phyloP scores from a whole-genome alignment of 306 rosid species.

The Glycine latifolia region DNA sequence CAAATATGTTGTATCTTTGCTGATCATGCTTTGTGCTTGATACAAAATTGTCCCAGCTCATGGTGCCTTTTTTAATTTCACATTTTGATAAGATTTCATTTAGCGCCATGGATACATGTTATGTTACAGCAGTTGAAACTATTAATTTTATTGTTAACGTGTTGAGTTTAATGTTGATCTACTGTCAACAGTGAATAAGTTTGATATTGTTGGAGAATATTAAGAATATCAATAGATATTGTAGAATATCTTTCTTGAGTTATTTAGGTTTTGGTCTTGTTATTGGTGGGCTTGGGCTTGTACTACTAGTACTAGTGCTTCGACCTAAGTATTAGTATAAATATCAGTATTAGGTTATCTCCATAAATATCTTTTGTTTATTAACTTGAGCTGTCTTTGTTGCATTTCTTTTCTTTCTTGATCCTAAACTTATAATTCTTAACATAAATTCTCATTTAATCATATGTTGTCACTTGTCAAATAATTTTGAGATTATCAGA shows the following conservation, averaged over 20 bases:
- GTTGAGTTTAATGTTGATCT: background rate
- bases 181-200: background rate
- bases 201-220: slow-evolving; percentile 18
- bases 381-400: slow-evolving; percentile 5
- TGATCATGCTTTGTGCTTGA: slow-evolving; percentile 38
- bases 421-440: background rate
- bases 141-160: slow-evolving; percentile 27
- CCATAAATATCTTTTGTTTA: background rate
- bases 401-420: background rate
- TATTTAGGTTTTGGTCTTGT: background rate
- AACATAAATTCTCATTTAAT: slow-evolving; percentile 6
- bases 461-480: background rate
- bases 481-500: background rate
- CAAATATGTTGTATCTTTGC: slow-evolving; percentile 44
- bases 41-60: slow-evolving; percentile 3
- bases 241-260: background rate
- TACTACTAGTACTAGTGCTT: background rate
- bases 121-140: slow-evolving; percentile 10
- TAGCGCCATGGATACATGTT: slow-evolving; percentile 16
- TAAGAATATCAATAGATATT: slow-evolving; percentile 11
- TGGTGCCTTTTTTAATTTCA: slow-evolving; percentile 34
- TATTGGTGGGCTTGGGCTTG: background rate
- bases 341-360: background rate
- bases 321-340: slow-evolving; percentile 6
- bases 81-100: slow-evolving; percentile 39